Evolutionary conservation across 2,329 filamentous ascomycete species (phyloP).

Genomic region (Colletotrichum sp.): DNA sequence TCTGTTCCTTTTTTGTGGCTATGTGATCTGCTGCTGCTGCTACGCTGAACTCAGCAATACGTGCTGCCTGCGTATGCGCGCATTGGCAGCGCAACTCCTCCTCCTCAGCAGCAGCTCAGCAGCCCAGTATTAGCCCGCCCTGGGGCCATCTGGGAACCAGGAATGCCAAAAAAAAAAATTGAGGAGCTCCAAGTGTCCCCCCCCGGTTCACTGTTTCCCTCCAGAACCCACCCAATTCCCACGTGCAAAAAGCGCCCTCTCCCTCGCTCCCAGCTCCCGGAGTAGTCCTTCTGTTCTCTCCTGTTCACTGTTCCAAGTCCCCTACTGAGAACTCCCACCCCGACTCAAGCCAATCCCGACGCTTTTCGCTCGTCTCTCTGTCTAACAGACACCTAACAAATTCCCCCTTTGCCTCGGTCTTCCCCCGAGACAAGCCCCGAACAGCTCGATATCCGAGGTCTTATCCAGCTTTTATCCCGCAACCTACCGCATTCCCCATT

Average conservation of each 20-base stretch:
- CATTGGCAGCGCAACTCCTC: neutral
- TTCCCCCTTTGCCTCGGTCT: slow-evolving; percentile 2
- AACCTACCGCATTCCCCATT: slow-evolving; percentile 14
- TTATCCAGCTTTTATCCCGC: slow-evolving; percentile 12
- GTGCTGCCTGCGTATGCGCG: neutral
- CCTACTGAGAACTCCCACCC: neutral
- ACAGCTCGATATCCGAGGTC: slow-evolving; percentile 22
- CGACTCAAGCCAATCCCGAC: neutral
- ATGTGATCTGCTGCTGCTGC: neutral
- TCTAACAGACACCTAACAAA: neutral
- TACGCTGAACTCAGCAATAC: neutral
- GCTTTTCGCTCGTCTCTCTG: neutral
- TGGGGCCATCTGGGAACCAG: neutral
- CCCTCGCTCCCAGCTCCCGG: slow-evolving; percentile 4
- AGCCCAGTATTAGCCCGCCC: neutral
- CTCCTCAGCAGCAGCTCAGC: slow-evolving; percentile 1
- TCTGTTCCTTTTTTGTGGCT: neutral
- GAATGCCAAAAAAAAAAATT: slow-evolving; percentile 6
- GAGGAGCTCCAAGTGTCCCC: slow-evolving; percentile 1
- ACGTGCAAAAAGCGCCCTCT: slow-evolving; percentile 21
- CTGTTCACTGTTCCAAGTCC: neutral
- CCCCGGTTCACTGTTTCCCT: slow-evolving; percentile 12
- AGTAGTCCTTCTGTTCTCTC: neutral
- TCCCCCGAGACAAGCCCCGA: slow-evolving; percentile 13
- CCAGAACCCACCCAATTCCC: slow-evolving; percentile 16